Evolutionary conservation across 208 protist species (phyloP).

Genomic region (Wallacemonas sp.): DNA sequence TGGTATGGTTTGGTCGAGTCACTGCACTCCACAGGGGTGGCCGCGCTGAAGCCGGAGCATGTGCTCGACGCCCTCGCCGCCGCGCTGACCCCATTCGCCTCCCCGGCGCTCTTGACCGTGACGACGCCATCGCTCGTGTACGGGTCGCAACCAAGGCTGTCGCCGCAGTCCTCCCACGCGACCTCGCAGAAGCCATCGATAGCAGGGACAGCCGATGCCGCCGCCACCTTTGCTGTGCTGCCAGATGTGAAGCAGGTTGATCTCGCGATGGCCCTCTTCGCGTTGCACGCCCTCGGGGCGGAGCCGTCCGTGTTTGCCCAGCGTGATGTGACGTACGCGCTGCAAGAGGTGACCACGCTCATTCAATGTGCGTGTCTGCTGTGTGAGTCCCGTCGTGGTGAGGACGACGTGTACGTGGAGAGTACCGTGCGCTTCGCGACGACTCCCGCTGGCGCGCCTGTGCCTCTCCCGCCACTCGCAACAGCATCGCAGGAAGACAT

Average conservation of each 20-base stretch:
- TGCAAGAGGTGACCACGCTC: slow-evolving; percentile 22
- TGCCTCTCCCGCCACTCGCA: too few relatives aligned
- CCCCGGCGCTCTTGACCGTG: slow-evolving; percentile 16
- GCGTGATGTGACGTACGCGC: slow-evolving; percentile 22
- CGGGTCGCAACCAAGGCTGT: not conserved
- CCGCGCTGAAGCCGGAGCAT: slow-evolving; percentile 25
- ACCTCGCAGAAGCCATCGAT: not conserved
- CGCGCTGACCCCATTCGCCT: slow-evolving; percentile 16
- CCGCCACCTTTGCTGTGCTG: not conserved
- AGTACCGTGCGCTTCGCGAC: slow-evolving; percentile 7
- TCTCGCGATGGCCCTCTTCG: slow-evolving; percentile 22
- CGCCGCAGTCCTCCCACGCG: not conserved
- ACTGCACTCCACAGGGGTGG: slow-evolving; percentile 24
- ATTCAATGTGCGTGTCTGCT: slow-evolving; percentile 17
- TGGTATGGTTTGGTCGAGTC: slow-evolving; percentile 20
- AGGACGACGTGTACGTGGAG: slow-evolving; percentile 19
- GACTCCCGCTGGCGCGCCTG: too few relatives aligned
- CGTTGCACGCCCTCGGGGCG: slow-evolving; percentile 23
- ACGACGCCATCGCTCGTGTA: slow-evolving; percentile 5
- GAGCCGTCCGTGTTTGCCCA: slow-evolving; percentile 17
- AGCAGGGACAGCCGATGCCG: too few relatives aligned
- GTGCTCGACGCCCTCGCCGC: slow-evolving; percentile 22
- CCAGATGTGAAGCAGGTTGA: slow-evolving; percentile 6
- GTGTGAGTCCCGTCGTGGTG: slow-evolving; percentile 11
- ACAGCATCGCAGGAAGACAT: too few relatives aligned